These are phyloP conservation scores for barley (Hordeum vulgare) DNA, from an alignment of 176 grass and related monocot species.

Conservation along the genomic window DNA sequence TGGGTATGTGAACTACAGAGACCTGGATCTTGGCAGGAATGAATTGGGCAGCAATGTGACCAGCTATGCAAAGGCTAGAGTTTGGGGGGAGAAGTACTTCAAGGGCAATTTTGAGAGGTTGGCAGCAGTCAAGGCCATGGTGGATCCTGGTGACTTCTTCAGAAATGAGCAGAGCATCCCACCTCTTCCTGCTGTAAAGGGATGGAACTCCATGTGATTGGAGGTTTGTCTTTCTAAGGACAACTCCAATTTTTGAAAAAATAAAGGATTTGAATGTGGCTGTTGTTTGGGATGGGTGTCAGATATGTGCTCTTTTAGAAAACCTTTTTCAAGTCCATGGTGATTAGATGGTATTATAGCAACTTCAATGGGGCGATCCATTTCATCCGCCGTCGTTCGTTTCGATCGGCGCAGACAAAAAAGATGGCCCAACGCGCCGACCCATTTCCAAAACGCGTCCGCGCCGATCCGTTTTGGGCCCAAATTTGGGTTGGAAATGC, in stretches of 20 bases:
- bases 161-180: not conserved
- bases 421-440: too few species aligned
- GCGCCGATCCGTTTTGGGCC: too few species aligned
- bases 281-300: too few species aligned
- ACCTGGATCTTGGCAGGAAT: not conserved
- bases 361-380: too few species aligned
- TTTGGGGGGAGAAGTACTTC: not conserved
- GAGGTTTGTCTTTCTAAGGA: not conserved
- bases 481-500: too few species aligned
- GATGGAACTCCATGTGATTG: constrained; percentile 16
- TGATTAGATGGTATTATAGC: not conserved
- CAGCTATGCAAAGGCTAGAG: not conserved
- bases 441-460: too few species aligned
- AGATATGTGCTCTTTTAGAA: not conserved
- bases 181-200: not conserved
- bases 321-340: not conserved
- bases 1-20: not conserved
- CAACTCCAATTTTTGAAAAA: too few species aligned
- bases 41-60: not conserved
- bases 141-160: not conserved
- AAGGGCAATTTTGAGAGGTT: not conserved
- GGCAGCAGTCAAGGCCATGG: not conserved
- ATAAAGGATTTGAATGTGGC: too few species aligned
- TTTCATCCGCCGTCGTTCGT: too few species aligned
- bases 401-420: too few species aligned